Evolutionary conservation across 345 rosid species (phyloP).

Genomic region (Isatis tinctoria): DNA sequence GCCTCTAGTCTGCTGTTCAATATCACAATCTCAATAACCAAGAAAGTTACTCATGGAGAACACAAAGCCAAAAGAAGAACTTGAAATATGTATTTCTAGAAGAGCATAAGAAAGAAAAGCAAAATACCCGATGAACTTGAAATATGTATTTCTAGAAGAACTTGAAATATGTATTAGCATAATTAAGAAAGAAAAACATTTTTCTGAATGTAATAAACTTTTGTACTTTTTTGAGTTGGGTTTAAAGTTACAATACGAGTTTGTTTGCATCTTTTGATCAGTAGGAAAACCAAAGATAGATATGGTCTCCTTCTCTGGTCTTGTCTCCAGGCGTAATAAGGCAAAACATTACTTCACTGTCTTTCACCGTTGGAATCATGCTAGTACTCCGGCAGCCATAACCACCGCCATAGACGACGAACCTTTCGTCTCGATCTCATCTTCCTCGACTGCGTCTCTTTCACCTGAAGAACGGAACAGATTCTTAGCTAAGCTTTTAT

Average conservation of each 20-base stretch:
- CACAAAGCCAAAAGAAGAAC: no score
- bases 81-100: no score
- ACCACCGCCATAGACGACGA: constrained; percentile 1
- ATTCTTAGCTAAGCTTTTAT: constrained; percentile 36
- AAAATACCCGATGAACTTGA: no score
- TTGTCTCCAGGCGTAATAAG: constrained; percentile 12
- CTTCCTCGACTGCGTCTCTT: neutral
- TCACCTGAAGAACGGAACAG: constrained; percentile 32
- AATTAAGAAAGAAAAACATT: no score
- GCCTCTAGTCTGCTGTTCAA: no score
- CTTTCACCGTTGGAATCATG: constrained; percentile 12
- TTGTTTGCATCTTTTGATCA: neutral
- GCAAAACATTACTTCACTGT: neutral
- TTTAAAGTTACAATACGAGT: neutral
- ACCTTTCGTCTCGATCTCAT: neutral
- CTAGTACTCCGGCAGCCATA: constrained; percentile 4
- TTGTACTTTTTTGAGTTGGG: neutral
- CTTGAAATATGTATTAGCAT: no score
- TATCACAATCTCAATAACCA: no score
- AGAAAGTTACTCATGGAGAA: no score
- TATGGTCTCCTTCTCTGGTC: constrained; percentile 11
- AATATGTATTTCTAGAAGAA: no score
- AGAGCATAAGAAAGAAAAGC: no score
- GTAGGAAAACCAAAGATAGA: neutral
- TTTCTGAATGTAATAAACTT: neutral